phyloP scores from a whole-genome alignment of 345 rosid genomes.

The Pugionium dolabratum region DNA sequence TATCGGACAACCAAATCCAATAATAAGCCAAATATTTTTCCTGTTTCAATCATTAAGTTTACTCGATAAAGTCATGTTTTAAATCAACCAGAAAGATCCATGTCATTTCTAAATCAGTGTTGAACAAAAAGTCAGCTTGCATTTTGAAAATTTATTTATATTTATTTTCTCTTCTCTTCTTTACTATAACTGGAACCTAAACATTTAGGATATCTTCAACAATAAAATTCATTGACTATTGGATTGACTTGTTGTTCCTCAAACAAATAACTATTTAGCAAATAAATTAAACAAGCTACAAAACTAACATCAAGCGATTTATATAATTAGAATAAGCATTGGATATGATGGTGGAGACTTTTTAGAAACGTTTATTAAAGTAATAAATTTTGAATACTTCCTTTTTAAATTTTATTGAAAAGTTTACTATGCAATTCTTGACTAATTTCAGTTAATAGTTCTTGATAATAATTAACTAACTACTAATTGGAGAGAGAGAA shows the following conservation, averaged over 20 bases:
- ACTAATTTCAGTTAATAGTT: constrained; percentile 34
- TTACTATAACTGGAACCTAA: too few relatives aligned
- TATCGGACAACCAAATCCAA: too few relatives aligned
- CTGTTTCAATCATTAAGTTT: too few relatives aligned
- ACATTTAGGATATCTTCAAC: too few relatives aligned
- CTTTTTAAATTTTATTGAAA: constrained; percentile 23
- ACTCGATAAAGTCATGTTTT: constrained; percentile 31
- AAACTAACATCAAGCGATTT: background rate
- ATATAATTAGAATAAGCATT: constrained; percentile 13
- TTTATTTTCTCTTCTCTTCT: background rate
- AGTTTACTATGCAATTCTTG: constrained; percentile 33
- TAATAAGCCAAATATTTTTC: too few relatives aligned
- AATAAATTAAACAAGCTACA: background rate
- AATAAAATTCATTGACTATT: too few relatives aligned
- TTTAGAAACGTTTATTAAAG: constrained; percentile 26
- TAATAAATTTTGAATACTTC: constrained; percentile 16
- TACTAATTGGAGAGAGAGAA: constrained; percentile 9
- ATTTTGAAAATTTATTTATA: constrained; percentile 18
- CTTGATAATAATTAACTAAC: constrained; percentile 1
- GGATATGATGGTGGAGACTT: background rate
- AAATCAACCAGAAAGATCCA: constrained; percentile 40
- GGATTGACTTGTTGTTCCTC: too few relatives aligned
- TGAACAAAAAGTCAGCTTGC: constrained; percentile 20
- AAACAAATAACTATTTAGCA: constrained; percentile 21
- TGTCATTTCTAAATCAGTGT: constrained; percentile 34